These are phyloP conservation scores for Candida schatavii DNA, from an alignment of 805 yeast species.

Conservation along the genomic window DNA sequence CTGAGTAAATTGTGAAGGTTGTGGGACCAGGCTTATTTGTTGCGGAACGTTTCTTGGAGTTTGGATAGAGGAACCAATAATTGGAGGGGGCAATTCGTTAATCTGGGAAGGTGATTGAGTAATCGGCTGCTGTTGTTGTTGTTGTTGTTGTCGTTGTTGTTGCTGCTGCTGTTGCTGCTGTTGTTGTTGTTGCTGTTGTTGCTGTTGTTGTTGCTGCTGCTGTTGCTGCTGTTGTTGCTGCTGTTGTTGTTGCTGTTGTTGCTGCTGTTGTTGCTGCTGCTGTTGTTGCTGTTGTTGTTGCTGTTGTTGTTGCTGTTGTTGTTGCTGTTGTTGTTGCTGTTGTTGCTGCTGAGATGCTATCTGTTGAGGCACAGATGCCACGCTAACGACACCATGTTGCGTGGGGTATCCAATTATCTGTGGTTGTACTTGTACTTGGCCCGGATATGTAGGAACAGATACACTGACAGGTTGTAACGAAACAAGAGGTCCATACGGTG, in stretches of 20 bases:
- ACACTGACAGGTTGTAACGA: conserved; percentile 18
- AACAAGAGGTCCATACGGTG: conserved; percentile 27
- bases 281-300: conserved; percentile 6
- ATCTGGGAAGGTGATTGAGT: neutral
- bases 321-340: conserved; percentile 11
- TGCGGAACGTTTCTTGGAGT: neutral
- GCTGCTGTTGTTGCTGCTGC: conserved; percentile 9
- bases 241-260: conserved; percentile 12
- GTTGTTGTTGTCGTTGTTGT: neutral
- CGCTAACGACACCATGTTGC: conserved; percentile 3
- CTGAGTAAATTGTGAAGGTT: conserved; percentile 1
- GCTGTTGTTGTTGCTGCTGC: conserved; percentile 20
- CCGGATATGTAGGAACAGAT: conserved; percentile 2
- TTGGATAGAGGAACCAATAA: neutral
- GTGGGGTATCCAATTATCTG: conserved; percentile 3
- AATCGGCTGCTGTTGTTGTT: neutral
- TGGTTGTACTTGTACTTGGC: conserved; percentile 1
- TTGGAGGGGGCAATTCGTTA: neutral
- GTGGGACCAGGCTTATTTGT: conserved; percentile 2
- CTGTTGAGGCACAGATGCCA: conserved; percentile 3
- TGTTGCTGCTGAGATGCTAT: conserved; percentile 11
- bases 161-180: conserved; percentile 11
- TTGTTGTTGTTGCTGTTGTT: conserved; percentile 19
- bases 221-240: conserved; percentile 13
- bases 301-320: conserved; percentile 7